A percentile compares a stretch with the other conserved stretches of the same genome.
phyloP scores from a whole-genome alignment of 2,329 filamentous ascomycete genomes.

The Fusarium virguliforme region DNA sequence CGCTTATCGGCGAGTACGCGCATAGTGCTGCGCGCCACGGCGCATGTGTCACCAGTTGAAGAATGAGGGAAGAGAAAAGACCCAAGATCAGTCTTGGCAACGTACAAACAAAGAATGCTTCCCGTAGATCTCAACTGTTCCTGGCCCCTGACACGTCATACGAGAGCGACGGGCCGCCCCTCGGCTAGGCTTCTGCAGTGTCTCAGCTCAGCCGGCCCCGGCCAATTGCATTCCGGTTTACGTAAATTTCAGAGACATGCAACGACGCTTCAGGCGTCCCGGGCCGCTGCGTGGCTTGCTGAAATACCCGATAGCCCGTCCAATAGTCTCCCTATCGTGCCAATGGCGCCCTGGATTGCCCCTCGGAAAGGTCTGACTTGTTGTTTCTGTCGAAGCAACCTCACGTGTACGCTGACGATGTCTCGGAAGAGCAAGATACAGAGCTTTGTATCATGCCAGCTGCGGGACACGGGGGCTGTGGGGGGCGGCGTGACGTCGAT shows the following conservation, averaged over 20 bases:
- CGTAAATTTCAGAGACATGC: neutral
- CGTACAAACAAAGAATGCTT: neutral
- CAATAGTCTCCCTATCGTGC: neutral
- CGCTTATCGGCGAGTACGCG: neutral
- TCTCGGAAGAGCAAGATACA: no score
- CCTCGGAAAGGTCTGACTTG: no score
- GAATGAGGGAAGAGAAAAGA: neutral
- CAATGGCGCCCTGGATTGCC: no score
- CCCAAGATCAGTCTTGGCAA: neutral
- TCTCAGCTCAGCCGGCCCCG: neutral
- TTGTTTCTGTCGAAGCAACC: no score
- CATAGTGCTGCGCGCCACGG: neutral
- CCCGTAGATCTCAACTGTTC: neutral
- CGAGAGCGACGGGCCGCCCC: neutral
- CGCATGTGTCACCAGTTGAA: neutral
- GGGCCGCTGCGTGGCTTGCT: slow-evolving; percentile 2
- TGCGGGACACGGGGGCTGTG: no score
- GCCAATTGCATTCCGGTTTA: neutral
- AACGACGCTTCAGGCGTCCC: neutral
- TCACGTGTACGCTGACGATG: no score
- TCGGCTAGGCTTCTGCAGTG: slow-evolving; percentile 1
- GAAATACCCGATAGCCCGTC: slow-evolving; percentile 8
- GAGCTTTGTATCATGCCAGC: no score
- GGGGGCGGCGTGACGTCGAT: no score
- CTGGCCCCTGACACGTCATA: slow-evolving; percentile 4